Conservation (phyloP, 2,329 filamentous ascomycete genomes). For the Remersonia thermophila region DNA sequence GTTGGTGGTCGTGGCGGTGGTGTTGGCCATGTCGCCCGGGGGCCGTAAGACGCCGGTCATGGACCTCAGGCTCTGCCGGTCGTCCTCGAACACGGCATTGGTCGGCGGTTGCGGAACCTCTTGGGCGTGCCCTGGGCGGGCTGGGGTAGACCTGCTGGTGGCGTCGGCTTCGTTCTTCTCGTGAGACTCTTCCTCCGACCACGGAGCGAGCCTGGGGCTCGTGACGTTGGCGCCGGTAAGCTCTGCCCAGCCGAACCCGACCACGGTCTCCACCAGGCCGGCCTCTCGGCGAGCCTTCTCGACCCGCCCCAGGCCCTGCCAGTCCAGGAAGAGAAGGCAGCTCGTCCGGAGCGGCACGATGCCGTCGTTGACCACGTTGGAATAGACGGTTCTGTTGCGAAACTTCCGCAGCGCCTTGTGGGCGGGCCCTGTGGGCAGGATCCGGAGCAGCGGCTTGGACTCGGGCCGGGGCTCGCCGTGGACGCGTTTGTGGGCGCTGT, state of each 20-base stretch:
- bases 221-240: slow-evolving; percentile 59
- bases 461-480: slow-evolving; percentile 56
- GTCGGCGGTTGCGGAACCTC: slow-evolving; percentile 60
- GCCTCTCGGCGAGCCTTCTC: slow-evolving; percentile 90
- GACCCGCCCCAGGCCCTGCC: slow-evolving; percentile 84
- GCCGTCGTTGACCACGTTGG: slow-evolving; percentile 94
- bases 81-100: slow-evolving; percentile 56
- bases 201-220: slow-evolving; percentile 32
- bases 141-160: slow-evolving; percentile 26
- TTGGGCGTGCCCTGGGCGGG: slow-evolving; percentile 27
- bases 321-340: slow-evolving; percentile 91
- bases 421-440: slow-evolving; percentile 82
- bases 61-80: slow-evolving; percentile 41
- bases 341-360: slow-evolving; percentile 93
- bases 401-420: slow-evolving; percentile 81
- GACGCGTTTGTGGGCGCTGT: slow-evolving; percentile 48
- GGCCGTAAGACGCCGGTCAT: slow-evolving; percentile 13
- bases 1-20: slow-evolving; percentile 30
- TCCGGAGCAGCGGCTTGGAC: slow-evolving; percentile 77
- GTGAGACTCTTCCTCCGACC: slow-evolving; percentile 27
- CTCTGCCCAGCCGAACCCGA: slow-evolving; percentile 91
- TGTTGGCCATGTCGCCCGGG: slow-evolving; percentile 19
- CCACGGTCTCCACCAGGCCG: slow-evolving; percentile 81
- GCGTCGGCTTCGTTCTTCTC: slow-evolving; percentile 13
- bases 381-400: slow-evolving; percentile 82